A percentile compares a stretch with the other conserved stretches of the same genome.
These are phyloP conservation scores for Wakefieldia striispora DNA, from an alignment of 768 basidiomycete species.

Conservation along the genomic window DNA sequence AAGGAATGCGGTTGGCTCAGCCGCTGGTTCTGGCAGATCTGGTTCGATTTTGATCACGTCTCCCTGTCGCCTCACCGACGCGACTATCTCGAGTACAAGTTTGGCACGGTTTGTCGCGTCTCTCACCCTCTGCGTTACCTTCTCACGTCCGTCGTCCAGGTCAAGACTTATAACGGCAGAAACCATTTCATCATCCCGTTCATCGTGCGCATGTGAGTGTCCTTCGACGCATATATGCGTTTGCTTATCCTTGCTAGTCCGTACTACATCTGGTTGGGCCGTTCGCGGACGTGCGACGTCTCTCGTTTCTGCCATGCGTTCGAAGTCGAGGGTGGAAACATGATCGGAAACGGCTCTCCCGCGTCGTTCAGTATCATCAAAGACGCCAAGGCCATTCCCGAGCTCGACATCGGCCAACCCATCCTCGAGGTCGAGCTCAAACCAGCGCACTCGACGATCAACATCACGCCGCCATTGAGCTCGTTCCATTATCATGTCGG, in stretches of 20 bases:
- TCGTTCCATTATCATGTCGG: constrained; percentile 62
- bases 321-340: constrained; percentile 62
- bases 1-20: constrained; percentile 62
- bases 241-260: constrained; percentile 36
- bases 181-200: constrained; percentile 69
- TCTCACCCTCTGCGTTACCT: not conserved
- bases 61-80: constrained; percentile 55
- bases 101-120: constrained; percentile 55
- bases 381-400: constrained; percentile 36
- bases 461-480: constrained; percentile 53
- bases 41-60: constrained; percentile 59
- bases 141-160: constrained; percentile 23
- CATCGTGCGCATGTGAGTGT: constrained; percentile 57
- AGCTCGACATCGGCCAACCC: constrained; percentile 43
- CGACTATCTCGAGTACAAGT: constrained; percentile 75
- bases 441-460: constrained; percentile 38
- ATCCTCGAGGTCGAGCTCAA: constrained; percentile 22
- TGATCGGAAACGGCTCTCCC: constrained; percentile 50
- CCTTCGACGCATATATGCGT: not conserved
- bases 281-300: constrained; percentile 60
- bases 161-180: constrained; percentile 70
- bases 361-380: constrained; percentile 32
- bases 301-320: constrained; percentile 56
- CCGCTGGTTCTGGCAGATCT: constrained; percentile 80
- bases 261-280: constrained; percentile 76